Evolutionary conservation across 768 basidiomycete genomes (phyloP).

Genomic region (Boletus sp.): DNA sequence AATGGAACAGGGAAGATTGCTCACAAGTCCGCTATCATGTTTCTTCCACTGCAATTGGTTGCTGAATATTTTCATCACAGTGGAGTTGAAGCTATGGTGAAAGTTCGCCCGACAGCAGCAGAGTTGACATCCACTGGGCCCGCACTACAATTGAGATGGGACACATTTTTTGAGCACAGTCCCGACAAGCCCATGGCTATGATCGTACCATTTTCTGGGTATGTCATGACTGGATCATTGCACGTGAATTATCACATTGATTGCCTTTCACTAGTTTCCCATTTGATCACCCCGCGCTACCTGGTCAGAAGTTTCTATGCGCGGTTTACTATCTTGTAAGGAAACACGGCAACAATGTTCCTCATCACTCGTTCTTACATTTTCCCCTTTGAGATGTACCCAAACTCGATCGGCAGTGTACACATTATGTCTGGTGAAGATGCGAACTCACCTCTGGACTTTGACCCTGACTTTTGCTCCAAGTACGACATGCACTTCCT

Average conservation of each 20-base stretch:
- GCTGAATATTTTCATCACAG: slow-evolving; percentile 27
- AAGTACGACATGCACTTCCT: slow-evolving; percentile 31
- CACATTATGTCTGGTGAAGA: slow-evolving; percentile 47
- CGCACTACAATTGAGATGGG: slow-evolving; percentile 49
- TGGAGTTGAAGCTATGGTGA: slow-evolving; percentile 54
- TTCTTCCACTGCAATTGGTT: neutral
- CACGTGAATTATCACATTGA: neutral
- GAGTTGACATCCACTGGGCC: slow-evolving; percentile 49
- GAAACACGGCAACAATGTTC: too few species aligned
- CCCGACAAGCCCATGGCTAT: slow-evolving; percentile 57
- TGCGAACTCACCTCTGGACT: slow-evolving; percentile 40
- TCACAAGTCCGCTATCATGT: slow-evolving; percentile 44
- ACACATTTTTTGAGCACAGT: slow-evolving; percentile 44
- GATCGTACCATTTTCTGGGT: slow-evolving; percentile 43
- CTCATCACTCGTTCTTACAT: neutral
- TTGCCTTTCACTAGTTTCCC: slow-evolving; percentile 21
- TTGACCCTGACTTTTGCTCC: slow-evolving; percentile 45
- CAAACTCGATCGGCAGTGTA: slow-evolving; percentile 44
- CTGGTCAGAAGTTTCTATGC: slow-evolving; percentile 29
- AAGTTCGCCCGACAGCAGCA: slow-evolving; percentile 46
- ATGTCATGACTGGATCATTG: slow-evolving; percentile 3
- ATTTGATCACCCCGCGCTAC: slow-evolving; percentile 12
- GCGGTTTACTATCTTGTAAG: slow-evolving; percentile 36
- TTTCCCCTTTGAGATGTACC: slow-evolving; percentile 35
- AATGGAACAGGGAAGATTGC: slow-evolving; percentile 48